Evolutionary conservation across 73 alveolate species (phyloP), one percentile per base, ranked within the genome.

Genomic region (Paramecium sexaurelia): DNA sequence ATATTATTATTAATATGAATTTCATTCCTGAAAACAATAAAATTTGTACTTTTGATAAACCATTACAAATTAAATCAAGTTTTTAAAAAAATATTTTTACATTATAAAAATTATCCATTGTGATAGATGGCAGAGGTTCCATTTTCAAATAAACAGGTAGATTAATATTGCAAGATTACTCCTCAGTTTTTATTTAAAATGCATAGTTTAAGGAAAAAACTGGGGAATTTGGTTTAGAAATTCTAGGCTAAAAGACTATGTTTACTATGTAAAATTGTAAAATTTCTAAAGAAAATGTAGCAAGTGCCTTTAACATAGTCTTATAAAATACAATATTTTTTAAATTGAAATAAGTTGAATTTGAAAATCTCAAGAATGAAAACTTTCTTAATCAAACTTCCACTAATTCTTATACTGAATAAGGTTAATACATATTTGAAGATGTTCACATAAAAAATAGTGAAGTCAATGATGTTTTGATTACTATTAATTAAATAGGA

Each of bases 41-140:
- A 9, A 13, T 13, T 0, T 78, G 90, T 41, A 26, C 5, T 17
- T 78, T 78, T 43, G 29, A 37, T 11, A 78, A 40, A 78, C 43
- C 90, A 2, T 17, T 61, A 0, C 11, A 78, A 2, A 41, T 78
- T 1, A 43, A 32, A 19, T 36, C 90, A 78, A 55, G 33, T 41
- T 78, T 78, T 17, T 78, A 78, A 78, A 40, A 17, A 27, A 78
- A 78, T 22, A 22, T 78, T 19, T 78, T 78, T 43, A 41, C 90
- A 7, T 22, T 78, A 15, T 9, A 71, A 71, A 35, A 32, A 71
- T 33, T 71, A 19, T 27, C 57, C 9, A 15, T 71, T 19, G 19
- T 20, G 0, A n/a, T 71, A 15, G 19, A 27, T 71, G 86, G 86
- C 5, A 1, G 15, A 13, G 8, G n/a, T 61, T 61, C 83, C 1